Conservation (phyloP, 2,329 filamentous ascomycete species). For the Aureobasidium sp. region DNA sequence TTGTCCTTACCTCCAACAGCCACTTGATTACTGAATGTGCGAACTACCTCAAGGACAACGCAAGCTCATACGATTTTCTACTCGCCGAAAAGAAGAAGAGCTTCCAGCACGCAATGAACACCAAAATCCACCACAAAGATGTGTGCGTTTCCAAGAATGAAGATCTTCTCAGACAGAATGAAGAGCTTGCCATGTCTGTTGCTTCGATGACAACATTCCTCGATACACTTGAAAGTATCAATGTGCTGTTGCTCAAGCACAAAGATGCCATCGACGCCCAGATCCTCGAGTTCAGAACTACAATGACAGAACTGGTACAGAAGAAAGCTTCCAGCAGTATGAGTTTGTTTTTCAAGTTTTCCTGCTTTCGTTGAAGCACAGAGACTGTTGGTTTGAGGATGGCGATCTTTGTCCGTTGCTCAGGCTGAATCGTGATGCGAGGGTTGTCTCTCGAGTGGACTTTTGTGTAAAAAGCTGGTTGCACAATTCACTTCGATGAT, state of each 20-base stretch:
- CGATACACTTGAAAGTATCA: background rate
- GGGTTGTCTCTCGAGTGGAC: too few relatives aligned
- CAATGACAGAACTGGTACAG: background rate
- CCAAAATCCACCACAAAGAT: too few relatives aligned
- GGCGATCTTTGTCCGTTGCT: too few relatives aligned
- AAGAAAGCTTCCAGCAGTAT: background rate
- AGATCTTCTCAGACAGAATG: background rate
- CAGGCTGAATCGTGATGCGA: too few relatives aligned
- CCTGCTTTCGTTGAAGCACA: background rate
- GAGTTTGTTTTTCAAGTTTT: background rate
- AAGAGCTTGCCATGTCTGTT: background rate
- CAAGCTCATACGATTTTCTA: background rate
- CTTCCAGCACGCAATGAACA: background rate
- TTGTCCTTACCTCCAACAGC: background rate
- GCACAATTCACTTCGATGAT: too few relatives aligned
- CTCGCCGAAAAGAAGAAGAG: background rate
- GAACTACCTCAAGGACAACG: background rate
- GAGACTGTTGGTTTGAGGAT: too few relatives aligned
- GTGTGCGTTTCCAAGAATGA: background rate
- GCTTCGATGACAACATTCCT: background rate
- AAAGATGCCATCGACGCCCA: background rate
- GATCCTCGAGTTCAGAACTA: background rate
- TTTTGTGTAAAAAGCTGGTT: too few relatives aligned
- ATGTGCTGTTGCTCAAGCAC: background rate
- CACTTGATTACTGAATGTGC: background rate